Percentiles rank a stretch among this genome's conserved stretches.
phyloP scores from a whole-genome alignment of 208 protist genomes.

The Leishmania turanica region DNA sequence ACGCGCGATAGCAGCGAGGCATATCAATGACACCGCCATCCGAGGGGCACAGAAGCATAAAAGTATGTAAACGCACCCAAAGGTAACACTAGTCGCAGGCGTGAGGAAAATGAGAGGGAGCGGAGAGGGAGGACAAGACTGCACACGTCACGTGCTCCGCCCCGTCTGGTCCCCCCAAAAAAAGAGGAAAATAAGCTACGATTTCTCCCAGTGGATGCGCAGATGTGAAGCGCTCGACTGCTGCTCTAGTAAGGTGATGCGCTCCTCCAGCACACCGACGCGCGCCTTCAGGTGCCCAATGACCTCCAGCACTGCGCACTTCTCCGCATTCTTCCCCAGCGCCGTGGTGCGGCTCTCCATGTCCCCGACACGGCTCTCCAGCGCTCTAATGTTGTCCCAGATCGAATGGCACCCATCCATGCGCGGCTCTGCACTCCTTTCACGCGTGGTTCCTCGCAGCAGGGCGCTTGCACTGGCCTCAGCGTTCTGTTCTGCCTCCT shows the following conservation, averaged over 20 bases:
- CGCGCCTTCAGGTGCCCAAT: slow-evolving; percentile 7
- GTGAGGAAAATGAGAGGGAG: background rate
- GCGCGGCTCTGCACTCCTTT: background rate
- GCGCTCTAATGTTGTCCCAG: background rate
- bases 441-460: background rate
- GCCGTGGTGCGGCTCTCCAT: slow-evolving; percentile 17
- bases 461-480: background rate
- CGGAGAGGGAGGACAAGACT: background rate
- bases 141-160: background rate
- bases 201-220: background rate
- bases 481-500: background rate
- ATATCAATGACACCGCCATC: too few relatives aligned
- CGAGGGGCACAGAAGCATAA: too few relatives aligned
- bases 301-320: slow-evolving; percentile 18
- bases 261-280: slow-evolving; percentile 12
- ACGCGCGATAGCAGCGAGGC: too few relatives aligned
- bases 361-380: slow-evolving; percentile 1
- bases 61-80: too few relatives aligned
- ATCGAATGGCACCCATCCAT: background rate
- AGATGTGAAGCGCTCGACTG: background rate
- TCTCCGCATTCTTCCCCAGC: slow-evolving; percentile 12
- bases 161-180: background rate
- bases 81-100: too few relatives aligned
- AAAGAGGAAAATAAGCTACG: background rate
- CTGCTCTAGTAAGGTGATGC: slow-evolving; percentile 9